Conservation (phyloP, 2,329 filamentous ascomycete species). For the Paradendryphiella salina region DNA sequence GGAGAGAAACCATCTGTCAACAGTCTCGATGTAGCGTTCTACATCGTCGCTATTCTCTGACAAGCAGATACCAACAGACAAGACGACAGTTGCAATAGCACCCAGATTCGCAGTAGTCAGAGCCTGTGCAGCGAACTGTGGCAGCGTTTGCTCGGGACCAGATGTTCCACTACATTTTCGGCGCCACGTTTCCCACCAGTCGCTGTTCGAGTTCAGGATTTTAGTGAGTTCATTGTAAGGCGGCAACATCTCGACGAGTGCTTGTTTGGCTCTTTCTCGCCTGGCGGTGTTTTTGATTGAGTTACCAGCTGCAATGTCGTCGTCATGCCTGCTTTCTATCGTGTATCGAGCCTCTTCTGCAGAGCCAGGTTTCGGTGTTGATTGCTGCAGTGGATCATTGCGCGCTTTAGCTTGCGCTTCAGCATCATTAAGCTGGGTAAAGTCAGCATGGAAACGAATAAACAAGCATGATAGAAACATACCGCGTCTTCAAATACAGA, state of each 20-base stretch:
- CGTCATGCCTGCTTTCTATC: constrained; percentile 37
- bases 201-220: constrained; percentile 42
- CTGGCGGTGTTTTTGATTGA: constrained; percentile 33
- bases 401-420: constrained; percentile 38
- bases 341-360: constrained; percentile 32
- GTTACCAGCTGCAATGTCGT: constrained; percentile 30
- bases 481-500: constrained; percentile 48
- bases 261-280: constrained; percentile 43
- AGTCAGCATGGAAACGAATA: constrained; percentile 18
- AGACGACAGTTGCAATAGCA: constrained; percentile 45
- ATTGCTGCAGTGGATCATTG: constrained; percentile 26
- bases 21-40: constrained; percentile 52
- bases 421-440: constrained; percentile 40
- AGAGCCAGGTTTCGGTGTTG: constrained; percentile 15
- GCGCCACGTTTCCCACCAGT: constrained; percentile 51
- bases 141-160: constrained; percentile 42
- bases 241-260: constrained; percentile 42
- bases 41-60: constrained; percentile 52
- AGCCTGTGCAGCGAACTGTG: constrained; percentile 51
- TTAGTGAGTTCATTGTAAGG: constrained; percentile 40
- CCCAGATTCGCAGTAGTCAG: constrained; percentile 49
- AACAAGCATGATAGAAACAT: constrained; percentile 15
- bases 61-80: constrained; percentile 45
- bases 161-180: constrained; percentile 50
- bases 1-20: constrained; percentile 54